Percentiles rank a stretch among this genome's conserved stretches.
phyloP scores from a whole-genome alignment of 169 alveolate genomes.

The Cryptosporidium parvum region DNA sequence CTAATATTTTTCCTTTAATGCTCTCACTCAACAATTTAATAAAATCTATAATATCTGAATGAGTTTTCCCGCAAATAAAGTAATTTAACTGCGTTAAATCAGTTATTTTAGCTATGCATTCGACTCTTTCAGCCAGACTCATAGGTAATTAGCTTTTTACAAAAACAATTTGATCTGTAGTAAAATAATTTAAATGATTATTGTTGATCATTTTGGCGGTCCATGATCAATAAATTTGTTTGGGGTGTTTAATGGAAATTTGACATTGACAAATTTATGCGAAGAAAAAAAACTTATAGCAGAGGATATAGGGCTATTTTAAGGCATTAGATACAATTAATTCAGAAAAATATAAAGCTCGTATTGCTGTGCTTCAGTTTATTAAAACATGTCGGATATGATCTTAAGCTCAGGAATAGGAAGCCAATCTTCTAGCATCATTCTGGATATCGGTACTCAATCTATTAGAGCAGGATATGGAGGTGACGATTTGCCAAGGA shows the following conservation, averaged over 20 bases:
- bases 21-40: conserved; percentile 43
- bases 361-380: neutral
- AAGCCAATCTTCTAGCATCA: conserved; percentile 7
- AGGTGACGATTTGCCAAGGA: conserved; percentile 65
- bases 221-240: neutral
- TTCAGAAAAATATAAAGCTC: neutral
- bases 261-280: neutral
- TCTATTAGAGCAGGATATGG: conserved; percentile 67
- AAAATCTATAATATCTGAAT: conserved; percentile 61
- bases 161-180: neutral
- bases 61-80: conserved; percentile 47
- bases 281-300: neutral
- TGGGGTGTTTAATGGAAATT: neutral
- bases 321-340: neutral
- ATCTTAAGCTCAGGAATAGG: conserved; percentile 34
- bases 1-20: conserved; percentile 23
- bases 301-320: neutral
- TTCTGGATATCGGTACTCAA: conserved; percentile 69
- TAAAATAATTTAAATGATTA: neutral
- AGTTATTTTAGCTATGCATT: conserved; percentile 21
- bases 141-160: neutral
- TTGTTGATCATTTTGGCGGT: neutral
- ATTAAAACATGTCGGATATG: neutral
- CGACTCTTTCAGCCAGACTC: conserved; percentile 8
- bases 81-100: conserved; percentile 13